Evolutionary conservation across 805 yeast genomes (phyloP), one percentile per base, ranked within the genome.

Genomic region (Tetrapisispora arboricola): DNA sequence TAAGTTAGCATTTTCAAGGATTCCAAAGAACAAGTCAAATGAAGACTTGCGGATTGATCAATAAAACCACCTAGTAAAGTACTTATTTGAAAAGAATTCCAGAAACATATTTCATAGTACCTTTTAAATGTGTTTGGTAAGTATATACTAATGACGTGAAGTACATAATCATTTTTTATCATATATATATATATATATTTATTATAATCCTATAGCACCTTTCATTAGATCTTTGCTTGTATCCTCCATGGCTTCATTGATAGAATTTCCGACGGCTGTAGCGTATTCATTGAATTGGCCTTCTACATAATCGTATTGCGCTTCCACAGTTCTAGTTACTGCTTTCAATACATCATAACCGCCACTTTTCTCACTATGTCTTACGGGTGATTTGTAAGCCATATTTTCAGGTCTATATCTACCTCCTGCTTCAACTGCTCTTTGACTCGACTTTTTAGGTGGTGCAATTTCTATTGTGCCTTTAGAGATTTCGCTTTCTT

Each of bases 211-310:
- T 47, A 78, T 51, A 0, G 80, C 71, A 13, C 77, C 66, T 28
- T 65, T 65, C 44, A 76, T 70, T 43, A 77, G 48, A 27, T 71
- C 68, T 35, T 66, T 71, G 47, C 77, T 73, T 12, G 69, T 71
- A 11, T 65, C 64, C 32, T 72, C 77, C 33, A 73, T 57, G 1
- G 73, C 57, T 12, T 74, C 80, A 44, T 64, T 71, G 66, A 78
- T 63, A 13, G 71, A 58, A 46, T 76, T 78, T 43, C 74, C 70
- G 22, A 77, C 61, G 20, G 63, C 67, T 33, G 67, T 71, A 6
- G 84, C 83, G 47, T 75, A 76, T 18, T 74, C 76, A 53, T 76
- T 73, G 38, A 77, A 55, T 9, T 70, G 61, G 41, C 73, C 78
- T 49, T 76, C 84, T 15, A 75, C 53, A 2, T 63, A 49, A 36